Evolutionary conservation across 495 filamentous ascomycete genomes (phyloP), one percentile per base, ranked within the genome.

Genomic region (Trichocladium antarcticum): DNA sequence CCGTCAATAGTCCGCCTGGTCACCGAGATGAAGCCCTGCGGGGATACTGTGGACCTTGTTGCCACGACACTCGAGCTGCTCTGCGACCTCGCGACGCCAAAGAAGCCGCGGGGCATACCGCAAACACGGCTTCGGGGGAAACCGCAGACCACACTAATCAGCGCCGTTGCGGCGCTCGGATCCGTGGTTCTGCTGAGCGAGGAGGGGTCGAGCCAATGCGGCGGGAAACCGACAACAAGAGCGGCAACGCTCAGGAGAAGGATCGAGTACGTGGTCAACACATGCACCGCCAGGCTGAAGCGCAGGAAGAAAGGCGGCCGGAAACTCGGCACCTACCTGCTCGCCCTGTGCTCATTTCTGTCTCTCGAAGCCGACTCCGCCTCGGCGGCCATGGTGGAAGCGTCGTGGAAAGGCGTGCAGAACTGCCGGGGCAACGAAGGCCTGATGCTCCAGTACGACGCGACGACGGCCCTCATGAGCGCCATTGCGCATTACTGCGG

Each of bases 21-120:
- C 16, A 59, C 67, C 6, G 44, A 53, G 8, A 53, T 32, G 24
- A 53, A 58, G 15, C 48, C 51, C 7, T 61, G 63, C 40, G 50
- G 57, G 19, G 67, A 70, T 42, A 64, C 62, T 6, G 43, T 68
- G 4, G 50, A 53, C 21, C 71, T 76, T 40, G 45, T 70, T 36
- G 47, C 51, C 6, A 49, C 49, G 20, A 58, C 58, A 3, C 57
- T 76, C 36, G 47, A 56, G 16, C 39, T 67, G 31, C 56, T 76
- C 37, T 68, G 60, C 37, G 49, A 32, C 12, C 57, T 59, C 17
- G 53, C 49, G 6, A 35, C 50, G 5, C 38, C 49, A 6, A 35
- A 27, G 15, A 19, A 44, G 46, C 20, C 46, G 35, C 37, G 56
- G 39, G 47, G 34, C 44, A 17, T 51, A 2, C 29, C 37, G 35